A percentile compares a stretch with the other conserved stretches of the same genome.
phyloP scores from a whole-genome alignment of 1,284 basidiomycete species.

The Fomitopsis pinicola region DNA sequence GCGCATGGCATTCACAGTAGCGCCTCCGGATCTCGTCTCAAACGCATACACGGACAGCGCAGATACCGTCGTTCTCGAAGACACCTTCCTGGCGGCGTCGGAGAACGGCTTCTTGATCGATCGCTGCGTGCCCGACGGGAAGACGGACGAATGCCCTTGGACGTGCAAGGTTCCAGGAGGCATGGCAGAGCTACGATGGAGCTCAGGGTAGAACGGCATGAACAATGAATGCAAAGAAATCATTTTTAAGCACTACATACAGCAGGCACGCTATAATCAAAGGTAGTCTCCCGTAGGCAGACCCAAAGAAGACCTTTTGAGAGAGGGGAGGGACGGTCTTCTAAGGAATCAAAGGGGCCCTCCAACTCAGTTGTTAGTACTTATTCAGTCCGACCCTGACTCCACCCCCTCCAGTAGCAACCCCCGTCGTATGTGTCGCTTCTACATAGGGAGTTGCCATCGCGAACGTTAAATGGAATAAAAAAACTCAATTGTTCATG shows the following conservation, averaged over 20 bases:
- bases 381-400: no score
- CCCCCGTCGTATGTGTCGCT: no score
- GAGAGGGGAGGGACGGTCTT: no score
- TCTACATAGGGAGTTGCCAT: no score
- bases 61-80: conserved; percentile 22
- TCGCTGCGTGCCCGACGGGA: conserved; percentile 7
- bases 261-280: background rate
- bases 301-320: no score
- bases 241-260: background rate
- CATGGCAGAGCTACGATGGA: conserved; percentile 4
- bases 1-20: conserved; percentile 10
- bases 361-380: no score
- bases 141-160: conserved; percentile 27
- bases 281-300: background rate
- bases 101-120: conserved; percentile 53
- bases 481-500: no score
- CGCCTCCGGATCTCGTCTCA: conserved; percentile 9
- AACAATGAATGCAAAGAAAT: background rate
- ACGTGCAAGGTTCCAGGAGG: conserved; percentile 36
- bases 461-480: no score
- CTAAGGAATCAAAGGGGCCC: no score
- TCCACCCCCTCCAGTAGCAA: no score
- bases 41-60: conserved; percentile 12
- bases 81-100: conserved; percentile 48
- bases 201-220: background rate